These are phyloP conservation scores for Fusarium dimerum DNA, from an alignment of 2,329 filamentous ascomycete species.

Conservation along the genomic window DNA sequence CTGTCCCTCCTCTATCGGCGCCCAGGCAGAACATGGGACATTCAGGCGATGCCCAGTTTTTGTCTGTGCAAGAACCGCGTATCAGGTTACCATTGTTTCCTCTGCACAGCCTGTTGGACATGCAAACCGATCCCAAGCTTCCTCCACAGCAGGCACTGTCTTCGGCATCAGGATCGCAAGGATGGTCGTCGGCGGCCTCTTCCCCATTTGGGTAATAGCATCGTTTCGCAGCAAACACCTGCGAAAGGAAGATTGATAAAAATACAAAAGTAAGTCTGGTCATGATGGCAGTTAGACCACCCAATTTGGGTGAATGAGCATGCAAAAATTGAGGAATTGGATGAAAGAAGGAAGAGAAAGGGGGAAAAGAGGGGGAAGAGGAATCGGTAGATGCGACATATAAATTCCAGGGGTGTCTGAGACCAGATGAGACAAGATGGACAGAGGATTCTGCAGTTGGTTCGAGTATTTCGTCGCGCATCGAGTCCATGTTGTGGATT, in stretches of 20 bases:
- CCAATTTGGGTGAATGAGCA: too few species aligned
- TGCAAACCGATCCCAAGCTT: conserved; percentile 18
- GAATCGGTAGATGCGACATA: too few species aligned
- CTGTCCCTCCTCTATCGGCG: conserved; percentile 23
- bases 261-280: conserved; percentile 1
- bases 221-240: conserved; percentile 6
- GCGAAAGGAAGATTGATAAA: conserved; percentile 7
- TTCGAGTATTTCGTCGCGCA: too few species aligned
- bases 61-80: conserved; percentile 27
- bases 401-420: too few species aligned
- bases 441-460: too few species aligned
- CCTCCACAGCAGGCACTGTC: conserved; percentile 24
- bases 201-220: conserved; percentile 24
- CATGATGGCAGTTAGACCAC: conserved; percentile 1
- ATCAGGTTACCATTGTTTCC: conserved; percentile 20
- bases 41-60: conserved; percentile 19
- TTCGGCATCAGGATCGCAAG: conserved; percentile 20
- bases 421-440: too few species aligned
- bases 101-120: conserved; percentile 24
- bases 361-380: too few species aligned
- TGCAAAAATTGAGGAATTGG: too few species aligned
- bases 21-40: conserved; percentile 19
- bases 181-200: conserved; percentile 14
- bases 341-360: too few species aligned
- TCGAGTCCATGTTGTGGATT: too few species aligned